Evolutionary conservation across 2,329 filamentous ascomycete genomes (phyloP).

Genomic region (Corynespora cassiicola): DNA sequence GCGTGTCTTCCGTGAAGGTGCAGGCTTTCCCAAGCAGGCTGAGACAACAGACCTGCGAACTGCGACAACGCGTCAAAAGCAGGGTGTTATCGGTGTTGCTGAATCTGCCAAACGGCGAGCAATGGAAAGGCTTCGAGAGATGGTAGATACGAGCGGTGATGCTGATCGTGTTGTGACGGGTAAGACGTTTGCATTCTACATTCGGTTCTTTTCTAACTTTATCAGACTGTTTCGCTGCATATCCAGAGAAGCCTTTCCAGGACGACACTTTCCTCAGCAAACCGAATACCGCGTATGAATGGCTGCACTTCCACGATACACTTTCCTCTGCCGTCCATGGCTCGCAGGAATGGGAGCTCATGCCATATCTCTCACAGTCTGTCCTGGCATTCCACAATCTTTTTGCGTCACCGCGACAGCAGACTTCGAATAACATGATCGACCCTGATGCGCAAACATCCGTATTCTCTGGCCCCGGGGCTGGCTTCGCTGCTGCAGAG

Average conservation of each 20-base stretch:
- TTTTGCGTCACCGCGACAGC: constrained; percentile 71
- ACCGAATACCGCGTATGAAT: constrained; percentile 86
- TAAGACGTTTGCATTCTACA: constrained; percentile 17
- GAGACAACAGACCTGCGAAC: constrained; percentile 56
- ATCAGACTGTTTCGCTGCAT: constrained; percentile 80
- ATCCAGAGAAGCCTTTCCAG: constrained; percentile 87
- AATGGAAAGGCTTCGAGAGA: constrained; percentile 74
- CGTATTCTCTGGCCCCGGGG: constrained; percentile 82
- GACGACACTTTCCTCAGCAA: constrained; percentile 92
- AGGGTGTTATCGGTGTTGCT: constrained; percentile 66
- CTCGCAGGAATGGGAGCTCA: constrained; percentile 93
- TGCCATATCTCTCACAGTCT: constrained; percentile 84
- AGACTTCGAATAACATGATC: constrained; percentile 49
- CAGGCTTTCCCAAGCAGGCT: constrained; percentile 72
- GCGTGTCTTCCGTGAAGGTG: constrained; percentile 80
- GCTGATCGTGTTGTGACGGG: constrained; percentile 76
- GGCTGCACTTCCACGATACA: constrained; percentile 91
- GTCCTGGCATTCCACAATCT: constrained; percentile 89
- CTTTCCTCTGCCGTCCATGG: constrained; percentile 79
- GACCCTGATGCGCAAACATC: constrained; percentile 56
- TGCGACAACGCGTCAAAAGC: constrained; percentile 59
- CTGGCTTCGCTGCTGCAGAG: constrained; percentile 83
- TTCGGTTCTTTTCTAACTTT: constrained; percentile 13
- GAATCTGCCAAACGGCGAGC: constrained; percentile 75
- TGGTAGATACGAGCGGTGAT: constrained; percentile 81